A percentile compares a stretch with the other conserved stretches of the same genome.
Conservation (phyloP, 495 filamentous ascomycete genomes). For the Penicillium fimorum region DNA sequence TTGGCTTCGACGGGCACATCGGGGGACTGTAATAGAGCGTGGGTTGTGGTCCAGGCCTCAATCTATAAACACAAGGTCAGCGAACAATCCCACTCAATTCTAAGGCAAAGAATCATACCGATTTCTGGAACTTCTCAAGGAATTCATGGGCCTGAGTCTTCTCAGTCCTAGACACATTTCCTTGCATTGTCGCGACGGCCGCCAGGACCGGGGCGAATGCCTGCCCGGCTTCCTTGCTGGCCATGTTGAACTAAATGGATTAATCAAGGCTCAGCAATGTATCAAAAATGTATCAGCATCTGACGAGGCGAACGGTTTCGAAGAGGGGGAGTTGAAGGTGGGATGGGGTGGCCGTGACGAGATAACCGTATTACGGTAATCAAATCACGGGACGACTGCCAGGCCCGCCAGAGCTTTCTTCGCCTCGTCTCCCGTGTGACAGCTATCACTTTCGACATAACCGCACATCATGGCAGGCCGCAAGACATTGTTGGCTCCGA, state of each 20-base stretch:
- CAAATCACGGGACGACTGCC: slow-evolving; percentile 27
- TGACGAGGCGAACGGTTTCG: slow-evolving; percentile 7
- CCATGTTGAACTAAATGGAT: slow-evolving; percentile 53
- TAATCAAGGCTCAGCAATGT: slow-evolving; percentile 16
- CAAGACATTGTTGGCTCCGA: slow-evolving; percentile 91
- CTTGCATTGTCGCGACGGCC: slow-evolving; percentile 86
- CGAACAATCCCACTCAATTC: slow-evolving; percentile 12
- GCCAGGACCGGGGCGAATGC: slow-evolving; percentile 81
- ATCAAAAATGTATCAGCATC: slow-evolving; percentile 8
- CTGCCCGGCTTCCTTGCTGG: slow-evolving; percentile 62
- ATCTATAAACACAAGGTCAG: slow-evolving; percentile 46
- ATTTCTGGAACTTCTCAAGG: slow-evolving; percentile 96
- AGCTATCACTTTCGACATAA: slow-evolving; percentile 7
- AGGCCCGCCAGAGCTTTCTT: slow-evolving; percentile 25
- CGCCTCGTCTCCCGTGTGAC: background rate
- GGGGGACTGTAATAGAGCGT: slow-evolving; percentile 76
- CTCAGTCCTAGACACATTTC: slow-evolving; percentile 74
- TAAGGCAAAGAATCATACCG: slow-evolving; percentile 56
- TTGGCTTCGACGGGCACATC: slow-evolving; percentile 75
- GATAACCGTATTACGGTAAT: slow-evolving; percentile 29
- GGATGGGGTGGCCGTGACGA: slow-evolving; percentile 38
- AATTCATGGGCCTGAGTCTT: slow-evolving; percentile 89
- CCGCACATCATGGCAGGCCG: slow-evolving; percentile 69
- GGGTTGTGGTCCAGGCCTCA: slow-evolving; percentile 86
- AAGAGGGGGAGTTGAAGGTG: slow-evolving; percentile 30